Percentiles rank a stretch among this genome's conserved stretches.
Conservation (phyloP, 768 basidiomycete species). For the Tulasnella sp. region DNA sequence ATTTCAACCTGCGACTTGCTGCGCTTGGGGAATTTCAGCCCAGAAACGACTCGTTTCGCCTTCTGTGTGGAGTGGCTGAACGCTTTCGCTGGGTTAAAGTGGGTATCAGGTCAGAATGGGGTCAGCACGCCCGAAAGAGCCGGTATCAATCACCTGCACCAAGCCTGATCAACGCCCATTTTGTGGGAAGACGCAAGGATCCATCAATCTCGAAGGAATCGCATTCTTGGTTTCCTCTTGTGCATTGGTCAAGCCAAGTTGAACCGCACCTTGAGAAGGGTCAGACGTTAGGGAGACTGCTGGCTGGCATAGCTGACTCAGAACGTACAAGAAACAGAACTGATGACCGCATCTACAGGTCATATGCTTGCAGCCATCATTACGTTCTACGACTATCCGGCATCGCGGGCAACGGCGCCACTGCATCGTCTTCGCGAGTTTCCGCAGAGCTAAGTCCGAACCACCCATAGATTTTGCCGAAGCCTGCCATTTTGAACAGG, state of each 20-base stretch:
- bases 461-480: constrained; percentile 7
- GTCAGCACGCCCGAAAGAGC: background rate
- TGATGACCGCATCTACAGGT: constrained; percentile 28
- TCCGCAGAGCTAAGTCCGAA: constrained; percentile 10
- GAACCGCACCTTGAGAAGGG: background rate
- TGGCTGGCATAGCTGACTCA: background rate
- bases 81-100: background rate
- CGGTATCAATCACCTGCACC: background rate
- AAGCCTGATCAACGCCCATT: background rate
- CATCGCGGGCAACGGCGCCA: constrained; percentile 20
- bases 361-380: constrained; percentile 27
- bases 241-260: background rate
- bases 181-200: background rate
- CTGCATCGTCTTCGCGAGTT: constrained; percentile 9
- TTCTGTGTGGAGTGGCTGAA: background rate
- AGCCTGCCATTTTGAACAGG: constrained; percentile 17
- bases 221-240: background rate
- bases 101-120: background rate
- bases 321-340: constrained; percentile 20
- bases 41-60: background rate
- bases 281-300: background rate
- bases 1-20: background rate
- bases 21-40: background rate
- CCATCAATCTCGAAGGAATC: background rate
- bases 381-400: constrained; percentile 19